phyloP scores from a whole-genome alignment of 2,329 filamentous ascomycete genomes.

The Aureobasidium vineae region DNA sequence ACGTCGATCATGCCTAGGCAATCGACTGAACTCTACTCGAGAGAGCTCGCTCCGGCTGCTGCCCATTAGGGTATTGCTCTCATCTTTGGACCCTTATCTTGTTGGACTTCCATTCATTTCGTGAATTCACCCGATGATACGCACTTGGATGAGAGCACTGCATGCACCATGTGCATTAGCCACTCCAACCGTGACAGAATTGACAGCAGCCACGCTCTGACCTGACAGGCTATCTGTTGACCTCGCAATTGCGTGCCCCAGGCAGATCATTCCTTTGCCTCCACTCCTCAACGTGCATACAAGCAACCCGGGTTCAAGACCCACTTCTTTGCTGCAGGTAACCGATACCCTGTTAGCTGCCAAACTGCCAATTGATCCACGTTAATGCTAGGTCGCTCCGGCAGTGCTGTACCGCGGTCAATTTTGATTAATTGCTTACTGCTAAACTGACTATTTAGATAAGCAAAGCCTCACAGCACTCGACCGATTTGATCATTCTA shows the following conservation, averaged over 20 bases:
- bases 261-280: conserved; percentile 9
- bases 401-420: conserved; percentile 1
- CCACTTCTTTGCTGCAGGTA: conserved; percentile 22
- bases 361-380: not conserved
- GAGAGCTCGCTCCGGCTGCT: not conserved
- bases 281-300: conserved; percentile 12
- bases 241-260: conserved; percentile 15
- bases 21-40: conserved; percentile 11
- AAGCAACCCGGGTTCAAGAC: conserved; percentile 17
- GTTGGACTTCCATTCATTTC: not conserved
- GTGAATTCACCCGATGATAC: not conserved
- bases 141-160: conserved; percentile 8
- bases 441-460: not conserved
- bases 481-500: not conserved
- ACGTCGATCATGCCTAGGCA: conserved; percentile 14
- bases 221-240: not conserved
- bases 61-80: not conserved
- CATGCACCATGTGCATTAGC: conserved; percentile 18
- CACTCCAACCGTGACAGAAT: not conserved
- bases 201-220: conserved; percentile 19
- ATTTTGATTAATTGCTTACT: not conserved
- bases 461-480: not conserved
- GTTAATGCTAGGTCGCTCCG: conserved; percentile 2
- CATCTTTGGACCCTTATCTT: conserved; percentile 1
- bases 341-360: conserved; percentile 11